phyloP scores from a whole-genome alignment of 768 basidiomycete species.

The Boletellus sp. region DNA sequence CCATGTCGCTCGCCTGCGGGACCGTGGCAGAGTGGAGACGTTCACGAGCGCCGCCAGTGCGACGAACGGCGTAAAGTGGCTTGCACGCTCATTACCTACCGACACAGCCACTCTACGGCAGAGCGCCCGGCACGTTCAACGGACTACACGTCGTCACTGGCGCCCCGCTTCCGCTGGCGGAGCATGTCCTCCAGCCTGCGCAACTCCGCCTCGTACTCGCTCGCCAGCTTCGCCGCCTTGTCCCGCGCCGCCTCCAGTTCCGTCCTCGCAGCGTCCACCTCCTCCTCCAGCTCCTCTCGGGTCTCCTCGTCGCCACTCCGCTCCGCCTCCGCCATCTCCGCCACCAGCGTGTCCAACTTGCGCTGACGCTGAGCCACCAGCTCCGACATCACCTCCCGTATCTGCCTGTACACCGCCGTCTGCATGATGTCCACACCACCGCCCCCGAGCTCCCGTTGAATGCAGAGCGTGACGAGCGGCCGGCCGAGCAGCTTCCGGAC shows the following conservation, averaged over 20 bases:
- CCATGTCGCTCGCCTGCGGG: not conserved
- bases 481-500: slow-evolving; percentile 39
- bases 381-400: slow-evolving; percentile 46
- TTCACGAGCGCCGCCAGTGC: too few species aligned
- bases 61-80: too few species aligned
- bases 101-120: too few species aligned
- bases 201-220: slow-evolving; percentile 26
- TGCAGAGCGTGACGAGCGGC: slow-evolving; percentile 39
- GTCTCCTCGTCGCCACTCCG: slow-evolving; percentile 43
- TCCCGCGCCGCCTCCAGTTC: slow-evolving; percentile 22
- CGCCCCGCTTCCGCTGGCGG: slow-evolving; percentile 9
- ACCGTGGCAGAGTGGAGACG: slow-evolving; percentile 2
- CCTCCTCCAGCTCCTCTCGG: slow-evolving; percentile 40
- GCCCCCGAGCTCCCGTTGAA: slow-evolving; percentile 50
- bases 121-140: too few species aligned
- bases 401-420: slow-evolving; percentile 51
- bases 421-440: slow-evolving; percentile 44
- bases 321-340: slow-evolving; percentile 45
- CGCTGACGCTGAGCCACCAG: slow-evolving; percentile 40
- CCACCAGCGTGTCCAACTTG: slow-evolving; percentile 43
- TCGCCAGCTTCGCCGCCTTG: slow-evolving; percentile 23
- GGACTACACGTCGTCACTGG: too few species aligned
- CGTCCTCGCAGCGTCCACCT: slow-evolving; percentile 23
- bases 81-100: too few species aligned
- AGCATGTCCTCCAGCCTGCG: slow-evolving; percentile 25